Percentiles rank a stretch among this genome's conserved stretches.
These are phyloP conservation scores for Venturia asperata DNA, from an alignment of 2,329 filamentous ascomycete species.

Conservation along the genomic window DNA sequence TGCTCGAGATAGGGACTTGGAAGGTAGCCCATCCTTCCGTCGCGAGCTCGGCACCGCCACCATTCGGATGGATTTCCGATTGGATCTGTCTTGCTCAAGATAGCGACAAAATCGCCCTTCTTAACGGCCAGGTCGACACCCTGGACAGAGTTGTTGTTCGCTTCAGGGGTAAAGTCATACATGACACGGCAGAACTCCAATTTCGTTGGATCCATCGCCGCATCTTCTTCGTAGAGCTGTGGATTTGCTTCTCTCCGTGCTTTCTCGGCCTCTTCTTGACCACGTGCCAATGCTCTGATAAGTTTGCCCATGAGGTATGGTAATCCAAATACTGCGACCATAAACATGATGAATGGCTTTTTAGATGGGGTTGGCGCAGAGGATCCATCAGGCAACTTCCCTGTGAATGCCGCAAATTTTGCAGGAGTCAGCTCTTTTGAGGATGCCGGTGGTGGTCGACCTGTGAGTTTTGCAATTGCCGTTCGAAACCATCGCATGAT, in stretches of 20 bases:
- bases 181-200: conserved; percentile 93
- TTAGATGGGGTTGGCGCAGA: conserved; percentile 67
- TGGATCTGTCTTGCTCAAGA: conserved; percentile 86
- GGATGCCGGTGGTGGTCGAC: conserved; percentile 80
- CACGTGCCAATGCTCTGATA: conserved; percentile 74
- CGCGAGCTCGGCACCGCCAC: conserved; percentile 90
- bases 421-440: conserved; percentile 81
- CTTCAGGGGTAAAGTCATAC: conserved; percentile 86
- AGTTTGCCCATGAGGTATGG: conserved; percentile 97
- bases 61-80: conserved; percentile 89
- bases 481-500: conserved; percentile 92
- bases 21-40: conserved; percentile 85
- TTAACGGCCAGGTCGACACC: conserved; percentile 85
- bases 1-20: conserved; percentile 83
- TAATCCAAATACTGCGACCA: conserved; percentile 87
- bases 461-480: conserved; percentile 84
- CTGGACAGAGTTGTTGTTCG: conserved; percentile 44
- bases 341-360: conserved; percentile 94
- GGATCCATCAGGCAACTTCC: conserved; percentile 60
- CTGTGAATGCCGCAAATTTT: conserved; percentile 84
- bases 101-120: conserved; percentile 92
- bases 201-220: conserved; percentile 72
- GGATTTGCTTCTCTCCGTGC: conserved; percentile 47
- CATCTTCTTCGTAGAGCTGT: conserved; percentile 38
- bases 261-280: conserved; percentile 75